Percentiles rank a stretch among this genome's conserved stretches.
Evolutionary conservation across 768 basidiomycete genomes (phyloP).

Genomic region (Boletus tylopilopsis): DNA sequence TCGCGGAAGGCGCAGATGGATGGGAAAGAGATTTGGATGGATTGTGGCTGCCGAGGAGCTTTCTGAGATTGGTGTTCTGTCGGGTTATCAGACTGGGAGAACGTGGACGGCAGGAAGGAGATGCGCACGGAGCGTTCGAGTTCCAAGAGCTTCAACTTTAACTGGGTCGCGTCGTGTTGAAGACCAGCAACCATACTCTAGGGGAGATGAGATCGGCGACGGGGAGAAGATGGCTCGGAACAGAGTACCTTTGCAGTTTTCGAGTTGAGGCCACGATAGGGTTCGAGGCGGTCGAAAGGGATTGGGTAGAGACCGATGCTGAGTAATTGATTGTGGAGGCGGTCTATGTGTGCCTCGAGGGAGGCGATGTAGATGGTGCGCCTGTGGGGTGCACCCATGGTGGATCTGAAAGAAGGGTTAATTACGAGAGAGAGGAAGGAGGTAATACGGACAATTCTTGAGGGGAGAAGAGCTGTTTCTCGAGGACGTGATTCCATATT

Average conservation of each 20-base stretch:
- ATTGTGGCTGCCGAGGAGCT: conserved; percentile 28
- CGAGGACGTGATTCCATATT: conserved; percentile 76
- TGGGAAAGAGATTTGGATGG: conserved; percentile 17
- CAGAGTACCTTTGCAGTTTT: conserved; percentile 67
- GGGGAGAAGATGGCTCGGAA: not conserved
- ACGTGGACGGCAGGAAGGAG: not conserved
- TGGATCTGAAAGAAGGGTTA: conserved; percentile 40
- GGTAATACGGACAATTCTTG: conserved; percentile 54
- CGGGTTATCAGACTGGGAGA: not conserved
- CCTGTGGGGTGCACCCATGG: conserved; percentile 61
- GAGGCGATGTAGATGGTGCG: conserved; percentile 70
- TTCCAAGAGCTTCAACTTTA: conserved; percentile 62
- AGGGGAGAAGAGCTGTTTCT: conserved; percentile 65
- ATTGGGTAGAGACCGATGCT: conserved; percentile 55
- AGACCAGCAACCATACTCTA: conserved; percentile 75
- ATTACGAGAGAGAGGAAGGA: not conserved
- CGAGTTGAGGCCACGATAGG: conserved; percentile 67
- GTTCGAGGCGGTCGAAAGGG: conserved; percentile 50
- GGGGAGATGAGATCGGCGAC: not conserved
- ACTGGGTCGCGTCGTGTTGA: conserved; percentile 58
- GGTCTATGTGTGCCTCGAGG: conserved; percentile 69
- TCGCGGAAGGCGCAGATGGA: conserved; percentile 25
- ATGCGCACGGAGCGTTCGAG: conserved; percentile 57
- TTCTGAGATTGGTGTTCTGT: conserved; percentile 32
- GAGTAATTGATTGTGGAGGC: conserved; percentile 56